These are phyloP conservation scores for Irineochytrium annulatum DNA, from an alignment of 192 early-diverging fungal species.

Conservation along the genomic window DNA sequence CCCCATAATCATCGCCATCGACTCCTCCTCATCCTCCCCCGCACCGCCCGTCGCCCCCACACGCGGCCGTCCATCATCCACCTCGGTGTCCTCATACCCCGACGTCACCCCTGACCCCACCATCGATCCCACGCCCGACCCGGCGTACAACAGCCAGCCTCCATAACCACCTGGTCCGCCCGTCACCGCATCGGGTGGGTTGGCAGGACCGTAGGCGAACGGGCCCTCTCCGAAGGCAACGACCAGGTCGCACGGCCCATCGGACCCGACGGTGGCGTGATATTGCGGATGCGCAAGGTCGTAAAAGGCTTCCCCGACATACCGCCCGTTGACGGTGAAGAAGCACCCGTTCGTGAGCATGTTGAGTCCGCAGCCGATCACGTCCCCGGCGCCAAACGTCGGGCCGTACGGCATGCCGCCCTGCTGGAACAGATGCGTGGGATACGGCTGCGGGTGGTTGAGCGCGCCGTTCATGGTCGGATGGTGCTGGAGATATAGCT, in stretches of 20 bases:
- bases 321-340: slow-evolving; percentile 18
- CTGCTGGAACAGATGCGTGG: neutral
- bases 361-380: slow-evolving; percentile 16
- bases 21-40: too few relatives aligned
- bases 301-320: slow-evolving; percentile 16
- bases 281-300: slow-evolving; percentile 1
- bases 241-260: neutral
- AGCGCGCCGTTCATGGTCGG: too few relatives aligned
- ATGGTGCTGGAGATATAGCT: neutral
- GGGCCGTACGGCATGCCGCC: slow-evolving; percentile 1
- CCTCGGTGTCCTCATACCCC: too few relatives aligned
- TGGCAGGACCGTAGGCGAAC: neutral
- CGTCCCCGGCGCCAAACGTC: slow-evolving; percentile 13
- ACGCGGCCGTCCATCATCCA: too few relatives aligned
- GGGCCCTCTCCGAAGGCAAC: neutral
- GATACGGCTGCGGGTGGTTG: neutral
- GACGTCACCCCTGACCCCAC: too few relatives aligned
- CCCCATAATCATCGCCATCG: too few relatives aligned
- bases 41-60: too few relatives aligned
- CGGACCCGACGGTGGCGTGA: neutral
- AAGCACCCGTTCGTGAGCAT: slow-evolving; percentile 4
- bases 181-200: too few relatives aligned
- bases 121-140: too few relatives aligned
- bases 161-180: too few relatives aligned
- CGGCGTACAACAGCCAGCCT: too few relatives aligned